Percentiles rank a stretch among this genome's conserved stretches.
phyloP scores from a whole-genome alignment of 2,329 filamentous ascomycete species.

The Hymenoscyphus infarciens region DNA sequence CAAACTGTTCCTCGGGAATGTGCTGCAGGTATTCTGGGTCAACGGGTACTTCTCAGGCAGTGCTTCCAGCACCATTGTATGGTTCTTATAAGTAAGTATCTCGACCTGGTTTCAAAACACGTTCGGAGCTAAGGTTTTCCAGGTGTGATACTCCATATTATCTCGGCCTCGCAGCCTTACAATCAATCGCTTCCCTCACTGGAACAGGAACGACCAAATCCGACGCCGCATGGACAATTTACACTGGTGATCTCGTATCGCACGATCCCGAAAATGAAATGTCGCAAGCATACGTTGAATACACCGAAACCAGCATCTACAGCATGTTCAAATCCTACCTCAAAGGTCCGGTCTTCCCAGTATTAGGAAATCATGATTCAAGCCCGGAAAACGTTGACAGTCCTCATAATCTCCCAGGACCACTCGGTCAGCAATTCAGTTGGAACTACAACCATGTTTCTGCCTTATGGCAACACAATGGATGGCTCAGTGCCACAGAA shows the following conservation, averaged over 20 bases:
- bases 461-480: slow-evolving; percentile 52
- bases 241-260: slow-evolving; percentile 54
- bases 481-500: slow-evolving; percentile 47
- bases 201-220: slow-evolving; percentile 46
- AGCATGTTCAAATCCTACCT: slow-evolving; percentile 54
- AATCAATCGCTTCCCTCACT: slow-evolving; percentile 53
- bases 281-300: slow-evolving; percentile 50
- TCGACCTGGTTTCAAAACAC: no score
- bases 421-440: slow-evolving; percentile 50
- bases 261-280: slow-evolving; percentile 51
- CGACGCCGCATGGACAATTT: slow-evolving; percentile 49
- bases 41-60: slow-evolving; percentile 35
- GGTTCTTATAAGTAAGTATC: slow-evolving; percentile 44
- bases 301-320: slow-evolving; percentile 50
- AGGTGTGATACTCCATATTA: slow-evolving; percentile 56
- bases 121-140: background rate
- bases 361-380: slow-evolving; percentile 56
- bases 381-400: slow-evolving; percentile 51
- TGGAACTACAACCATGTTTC: slow-evolving; percentile 57
- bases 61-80: slow-evolving; percentile 49
- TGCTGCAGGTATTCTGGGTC: slow-evolving; percentile 48
- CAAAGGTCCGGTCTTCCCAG: slow-evolving; percentile 52
- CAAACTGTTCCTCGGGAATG: slow-evolving; percentile 48
- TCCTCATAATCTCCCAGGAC: slow-evolving; percentile 50
- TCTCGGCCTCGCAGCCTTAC: slow-evolving; percentile 48